These are phyloP conservation scores for Aspergillus piperis DNA, from an alignment of 2,329 filamentous ascomycete species.

Conservation along the genomic window DNA sequence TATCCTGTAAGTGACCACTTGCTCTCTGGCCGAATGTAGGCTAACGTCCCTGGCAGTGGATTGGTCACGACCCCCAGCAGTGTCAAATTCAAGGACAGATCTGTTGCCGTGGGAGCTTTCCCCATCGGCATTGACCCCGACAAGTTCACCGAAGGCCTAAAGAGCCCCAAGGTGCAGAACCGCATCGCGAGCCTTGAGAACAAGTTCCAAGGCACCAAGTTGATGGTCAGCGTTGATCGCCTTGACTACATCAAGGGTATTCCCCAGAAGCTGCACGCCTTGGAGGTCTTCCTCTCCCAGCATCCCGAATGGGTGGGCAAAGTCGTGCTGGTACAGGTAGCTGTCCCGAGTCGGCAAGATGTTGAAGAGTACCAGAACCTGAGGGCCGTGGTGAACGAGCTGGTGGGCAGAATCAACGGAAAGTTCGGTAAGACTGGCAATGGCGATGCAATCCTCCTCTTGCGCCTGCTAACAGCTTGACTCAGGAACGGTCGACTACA, in stretches of 20 bases:
- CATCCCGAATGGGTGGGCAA: conserved; percentile 98
- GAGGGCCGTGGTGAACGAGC: conserved; percentile 90
- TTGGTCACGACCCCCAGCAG: conserved; percentile 81
- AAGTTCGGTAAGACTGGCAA: conserved; percentile 46
- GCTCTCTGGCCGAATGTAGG: conserved; percentile 5
- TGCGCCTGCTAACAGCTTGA: conserved; percentile 6
- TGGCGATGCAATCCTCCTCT: conserved; percentile 16
- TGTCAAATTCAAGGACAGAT: conserved; percentile 84
- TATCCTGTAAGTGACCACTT: conserved; percentile 64
- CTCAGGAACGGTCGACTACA: conserved; percentile 86
- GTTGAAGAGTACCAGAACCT: conserved; percentile 98
- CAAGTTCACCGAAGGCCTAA: conserved; percentile 86
- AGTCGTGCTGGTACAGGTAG: conserved; percentile 93
- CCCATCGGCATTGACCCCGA: conserved; percentile 98
- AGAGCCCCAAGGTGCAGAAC: conserved; percentile 82
- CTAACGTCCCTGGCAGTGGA: conserved; percentile 36
- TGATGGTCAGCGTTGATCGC: conserved; percentile 95
- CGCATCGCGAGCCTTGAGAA: conserved; percentile 80
- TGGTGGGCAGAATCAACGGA: conserved; percentile 95
- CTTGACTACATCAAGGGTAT: conserved; percentile 99
- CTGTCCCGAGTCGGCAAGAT: conserved; percentile 90
- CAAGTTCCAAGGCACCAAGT: conserved; percentile 93
- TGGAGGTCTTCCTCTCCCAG: conserved; percentile 94
- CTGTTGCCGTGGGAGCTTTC: conserved; percentile 90
- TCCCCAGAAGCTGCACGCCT: conserved; percentile 92